A percentile compares a stretch with the other conserved stretches of the same genome.
Evolutionary conservation across 2,329 filamentous ascomycete genomes (phyloP).

Genomic region (Ilyonectria robusta): DNA sequence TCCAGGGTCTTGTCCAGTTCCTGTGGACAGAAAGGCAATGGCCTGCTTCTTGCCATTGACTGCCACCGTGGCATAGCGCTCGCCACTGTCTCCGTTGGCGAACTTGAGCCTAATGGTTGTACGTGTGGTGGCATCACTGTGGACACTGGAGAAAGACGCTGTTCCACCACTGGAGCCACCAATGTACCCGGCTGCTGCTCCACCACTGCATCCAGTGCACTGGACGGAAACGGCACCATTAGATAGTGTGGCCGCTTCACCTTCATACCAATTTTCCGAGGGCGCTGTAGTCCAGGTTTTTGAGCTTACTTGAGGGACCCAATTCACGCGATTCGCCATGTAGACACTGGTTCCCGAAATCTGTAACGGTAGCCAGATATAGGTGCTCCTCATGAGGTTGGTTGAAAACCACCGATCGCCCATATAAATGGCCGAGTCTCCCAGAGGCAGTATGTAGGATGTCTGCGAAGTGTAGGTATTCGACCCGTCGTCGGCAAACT

Average conservation of each 20-base stretch:
- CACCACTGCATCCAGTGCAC: constrained; percentile 67
- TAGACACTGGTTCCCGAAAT: constrained; percentile 66
- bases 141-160: constrained; percentile 60
- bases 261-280: constrained; percentile 65
- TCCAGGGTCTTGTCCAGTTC: constrained; percentile 8
- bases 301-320: constrained; percentile 62
- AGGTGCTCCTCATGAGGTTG: constrained; percentile 74
- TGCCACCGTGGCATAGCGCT: constrained; percentile 9
- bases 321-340: constrained; percentile 68
- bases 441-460: constrained; percentile 67
- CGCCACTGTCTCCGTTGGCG: constrained; percentile 9
- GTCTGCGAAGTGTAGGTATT: constrained; percentile 74
- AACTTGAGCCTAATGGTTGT: constrained; percentile 16
- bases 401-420: constrained; percentile 75
- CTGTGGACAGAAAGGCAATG: constrained; percentile 10
- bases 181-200: constrained; percentile 66
- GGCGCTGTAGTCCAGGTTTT: constrained; percentile 62
- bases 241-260: constrained; percentile 61
- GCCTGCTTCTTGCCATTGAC: constrained; percentile 15
- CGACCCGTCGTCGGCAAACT: constrained; percentile 69
- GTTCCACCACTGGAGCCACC: constrained; percentile 64
- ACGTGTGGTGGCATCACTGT: constrained; percentile 11
- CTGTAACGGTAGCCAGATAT: constrained; percentile 74
- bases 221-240: constrained; percentile 61
- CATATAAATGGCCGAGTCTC: constrained; percentile 69